Evolutionary conservation across 2,329 filamentous ascomycete genomes (phyloP), one percentile per base, ranked within the genome.

Genomic region (Colletotrichum sp.): DNA sequence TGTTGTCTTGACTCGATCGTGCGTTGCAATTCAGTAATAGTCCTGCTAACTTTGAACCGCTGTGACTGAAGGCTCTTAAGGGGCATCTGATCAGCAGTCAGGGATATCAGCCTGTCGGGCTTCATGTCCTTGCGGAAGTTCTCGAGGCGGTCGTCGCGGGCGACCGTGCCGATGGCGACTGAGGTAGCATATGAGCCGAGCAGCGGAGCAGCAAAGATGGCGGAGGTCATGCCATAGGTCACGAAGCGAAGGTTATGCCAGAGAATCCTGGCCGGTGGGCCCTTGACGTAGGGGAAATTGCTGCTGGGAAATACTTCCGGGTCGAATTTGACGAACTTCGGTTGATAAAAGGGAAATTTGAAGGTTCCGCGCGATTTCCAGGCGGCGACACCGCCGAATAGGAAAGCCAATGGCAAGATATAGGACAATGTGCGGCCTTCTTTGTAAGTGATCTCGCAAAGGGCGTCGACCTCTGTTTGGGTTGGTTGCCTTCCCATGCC

Each of bases 341-440:
- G 85, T 49, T 79, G 81, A 79, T 82, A 85, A 55, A 88, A 82
- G 18, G 87, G 86, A 77, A 89, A 88, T 7, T 81, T 82, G 78
- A 84, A 87, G 5, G 79, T 83, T 24, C 78, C 78, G 55, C 84
- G 82, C 6, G 81, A 80, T 12, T 78, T 74, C 39, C 80, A 83
- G 2, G 84, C 74, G 66, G 83, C 34, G 60, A 74, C 78, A 4
- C 68, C 72, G 7, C 84, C 80, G 2, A 82, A 16, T 21, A 73
- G 79, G 0, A 79, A 3, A 2, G 80, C 75, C 26, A 82, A 76
- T 21, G 83, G 80, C 74, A 80, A 78, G 68, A 80, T 80, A 78
- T 81, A 83, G 15, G 81, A 73, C 8, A 82, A 72, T n/a, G 82
- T 83, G 44, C 80, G 83, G 60, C 82, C 79, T 26, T 85, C 79